phyloP scores from a whole-genome alignment of 306 rosid genomes.

The Lotus japonicus region DNA sequence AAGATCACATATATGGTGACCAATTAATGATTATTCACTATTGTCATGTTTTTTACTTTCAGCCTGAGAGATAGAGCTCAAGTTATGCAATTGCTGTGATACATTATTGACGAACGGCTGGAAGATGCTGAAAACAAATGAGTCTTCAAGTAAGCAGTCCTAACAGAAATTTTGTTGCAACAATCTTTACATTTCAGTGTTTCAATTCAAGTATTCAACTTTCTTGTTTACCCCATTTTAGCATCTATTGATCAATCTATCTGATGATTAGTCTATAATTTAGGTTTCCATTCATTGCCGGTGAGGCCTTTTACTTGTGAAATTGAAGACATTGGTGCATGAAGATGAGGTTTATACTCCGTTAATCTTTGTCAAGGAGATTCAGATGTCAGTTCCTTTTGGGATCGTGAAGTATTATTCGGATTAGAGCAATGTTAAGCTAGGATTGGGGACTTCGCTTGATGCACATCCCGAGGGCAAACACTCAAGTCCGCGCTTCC shows the following conservation, averaged over 20 bases:
- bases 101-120: constrained; percentile 75
- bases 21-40: too few species aligned
- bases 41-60: constrained; percentile 22
- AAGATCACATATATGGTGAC: too few species aligned
- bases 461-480: too few species aligned
- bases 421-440: too few species aligned
- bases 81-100: constrained; percentile 75
- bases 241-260: too few species aligned
- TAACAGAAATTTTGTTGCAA: background rate
- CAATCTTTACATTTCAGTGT: background rate
- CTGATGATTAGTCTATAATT: constrained; percentile 25
- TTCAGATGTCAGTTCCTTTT: too few species aligned
- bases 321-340: constrained; percentile 92
- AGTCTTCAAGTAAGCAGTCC: constrained; percentile 65
- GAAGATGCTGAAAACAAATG: constrained; percentile 88
- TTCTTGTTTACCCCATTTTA: background rate
- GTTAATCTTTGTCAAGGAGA: too few species aligned
- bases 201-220: background rate
- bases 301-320: constrained; percentile 96
- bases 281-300: constrained; percentile 93
- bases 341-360: constrained; percentile 73
- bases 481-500: too few species aligned
- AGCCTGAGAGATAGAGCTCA: constrained; percentile 87
- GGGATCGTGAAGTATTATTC: too few species aligned
- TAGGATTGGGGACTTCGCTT: too few species aligned